phyloP scores from a whole-genome alignment of 164 flowering plant species.

The Chimonanthus salicifolius region DNA sequence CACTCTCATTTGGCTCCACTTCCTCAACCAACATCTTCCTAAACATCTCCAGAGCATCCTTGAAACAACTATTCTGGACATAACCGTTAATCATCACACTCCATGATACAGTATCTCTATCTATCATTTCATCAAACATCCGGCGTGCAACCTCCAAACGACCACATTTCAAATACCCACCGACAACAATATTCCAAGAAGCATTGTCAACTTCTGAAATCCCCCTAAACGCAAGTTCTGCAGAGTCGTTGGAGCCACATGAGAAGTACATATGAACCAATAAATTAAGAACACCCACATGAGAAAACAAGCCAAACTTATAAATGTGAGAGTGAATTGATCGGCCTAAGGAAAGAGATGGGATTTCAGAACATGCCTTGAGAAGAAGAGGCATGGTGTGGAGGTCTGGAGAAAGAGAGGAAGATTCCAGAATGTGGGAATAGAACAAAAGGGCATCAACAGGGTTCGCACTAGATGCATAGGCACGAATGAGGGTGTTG shows the following conservation, averaged over 20 bases:
- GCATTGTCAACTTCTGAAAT: conserved; percentile 11
- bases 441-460: conserved; percentile 20
- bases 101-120: conserved; percentile 21
- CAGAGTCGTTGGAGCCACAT: conserved; percentile 18
- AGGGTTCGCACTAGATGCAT: conserved; percentile 17
- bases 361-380: conserved; percentile 24
- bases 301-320: conserved; percentile 16
- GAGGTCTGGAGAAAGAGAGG: conserved; percentile 14
- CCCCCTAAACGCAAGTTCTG: conserved; percentile 12
- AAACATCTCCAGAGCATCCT: conserved; percentile 16
- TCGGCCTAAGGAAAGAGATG: conserved; percentile 15
- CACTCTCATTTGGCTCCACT: conserved; percentile 19
- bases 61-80: conserved; percentile 7
- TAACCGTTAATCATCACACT: conserved; percentile 20
- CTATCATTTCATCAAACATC: conserved; percentile 18
- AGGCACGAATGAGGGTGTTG: conserved; percentile 23
- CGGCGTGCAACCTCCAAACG: conserved; percentile 13
- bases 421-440: conserved; percentile 12
- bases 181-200: conserved; percentile 19
- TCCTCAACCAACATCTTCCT: conserved; percentile 11
- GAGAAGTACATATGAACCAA: conserved; percentile 26
- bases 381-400: conserved; percentile 23
- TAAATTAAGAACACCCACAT: conserved; percentile 17
- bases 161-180: conserved; percentile 20
- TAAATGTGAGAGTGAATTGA: conserved; percentile 20